Evolutionary conservation across 441 rosid genomes (phyloP), one percentile per base, ranked within the genome.

Genomic region (Eruca vesicaria): DNA sequence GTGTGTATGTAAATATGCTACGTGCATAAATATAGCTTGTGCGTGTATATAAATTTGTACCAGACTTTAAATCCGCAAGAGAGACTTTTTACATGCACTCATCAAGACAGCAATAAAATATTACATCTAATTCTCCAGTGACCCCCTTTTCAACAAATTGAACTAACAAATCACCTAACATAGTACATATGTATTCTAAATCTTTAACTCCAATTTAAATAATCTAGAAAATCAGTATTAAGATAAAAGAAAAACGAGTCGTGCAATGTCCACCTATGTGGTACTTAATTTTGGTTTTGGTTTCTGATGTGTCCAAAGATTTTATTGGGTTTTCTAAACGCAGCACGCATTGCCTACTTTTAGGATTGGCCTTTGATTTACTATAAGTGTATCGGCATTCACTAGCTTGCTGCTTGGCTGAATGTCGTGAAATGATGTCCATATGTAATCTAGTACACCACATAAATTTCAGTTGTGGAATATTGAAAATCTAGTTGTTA

Each of bases 141-240:
- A 35, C 68, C n/a, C 68, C n/a, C 61, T 60, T 48, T 74, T 67
- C 73, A 75, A 75, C 73, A 75, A 48, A 18, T 64, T 50, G 68
- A 36, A 61, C 73, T 7, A 75, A 60, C 78, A 67, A 67, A 52
- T 68, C 63, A 68, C 73, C 78, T 52, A 75, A 45, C 78, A 41
- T 43, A 32, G 53, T 63, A 38, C 26, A 38, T 53, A 33, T 19
- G 62, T 60, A 11, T 67, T 33, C 50, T 21, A 59, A 66, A 74
- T 31, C 72, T 74, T 29, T n/a, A 28, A n/a, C 4, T 31, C n/a
- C 16, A 12, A 2, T 32, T 41, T 66, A 2, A 33, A 10, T n/a
- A 59, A 58, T 21, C 28, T 32, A n/a, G 7, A 7, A 32, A 1
- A 45, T 33, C 52, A 45, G 9, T 16, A 43, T 57, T 9, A 26